phyloP scores from a whole-genome alignment of 73 alveolate genomes.

The Diophrys sp. region DNA sequence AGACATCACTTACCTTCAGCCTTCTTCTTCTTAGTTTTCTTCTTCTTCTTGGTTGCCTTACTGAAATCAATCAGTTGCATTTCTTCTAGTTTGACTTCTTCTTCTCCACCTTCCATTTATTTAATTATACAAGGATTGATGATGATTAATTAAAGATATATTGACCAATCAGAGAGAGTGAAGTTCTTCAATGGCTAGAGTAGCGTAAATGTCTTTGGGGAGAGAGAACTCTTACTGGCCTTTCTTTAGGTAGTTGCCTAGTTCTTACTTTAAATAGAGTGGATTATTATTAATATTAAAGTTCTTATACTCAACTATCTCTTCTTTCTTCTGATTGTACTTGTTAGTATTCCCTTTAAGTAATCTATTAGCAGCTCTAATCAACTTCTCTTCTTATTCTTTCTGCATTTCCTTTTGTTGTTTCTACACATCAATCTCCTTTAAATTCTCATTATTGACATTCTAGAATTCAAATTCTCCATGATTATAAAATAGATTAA shows the following conservation, averaged over 20 bases:
- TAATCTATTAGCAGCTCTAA: conserved; percentile 4
- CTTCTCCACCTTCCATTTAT: background rate
- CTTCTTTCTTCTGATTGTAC: background rate
- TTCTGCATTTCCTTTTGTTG: conserved; percentile 20
- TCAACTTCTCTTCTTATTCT: conserved; percentile 5
- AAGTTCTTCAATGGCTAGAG: conserved; percentile 9
- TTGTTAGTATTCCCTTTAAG: background rate
- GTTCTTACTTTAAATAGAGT: background rate
- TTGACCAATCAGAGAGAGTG: too few species aligned
- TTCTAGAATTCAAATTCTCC: conserved; percentile 27
- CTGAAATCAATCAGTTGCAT: background rate
- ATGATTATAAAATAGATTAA: conserved; percentile 20
- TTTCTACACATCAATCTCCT: background rate
- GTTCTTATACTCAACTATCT: background rate
- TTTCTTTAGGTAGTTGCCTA: background rate
- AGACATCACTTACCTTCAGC: background rate
- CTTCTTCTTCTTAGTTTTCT: background rate
- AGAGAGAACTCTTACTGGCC: background rate
- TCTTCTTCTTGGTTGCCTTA: background rate
- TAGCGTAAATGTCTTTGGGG: conserved; percentile 9
- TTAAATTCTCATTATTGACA: conserved; percentile 18
- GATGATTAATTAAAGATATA: too few species aligned
- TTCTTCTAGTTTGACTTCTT: background rate
- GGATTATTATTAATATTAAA: conserved; percentile 10
- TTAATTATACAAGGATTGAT: too few species aligned